Evolutionary conservation across 179 eudicot genomes (phyloP), one percentile per base, ranked within the genome.

Genomic region (Spergularia azorica): DNA sequence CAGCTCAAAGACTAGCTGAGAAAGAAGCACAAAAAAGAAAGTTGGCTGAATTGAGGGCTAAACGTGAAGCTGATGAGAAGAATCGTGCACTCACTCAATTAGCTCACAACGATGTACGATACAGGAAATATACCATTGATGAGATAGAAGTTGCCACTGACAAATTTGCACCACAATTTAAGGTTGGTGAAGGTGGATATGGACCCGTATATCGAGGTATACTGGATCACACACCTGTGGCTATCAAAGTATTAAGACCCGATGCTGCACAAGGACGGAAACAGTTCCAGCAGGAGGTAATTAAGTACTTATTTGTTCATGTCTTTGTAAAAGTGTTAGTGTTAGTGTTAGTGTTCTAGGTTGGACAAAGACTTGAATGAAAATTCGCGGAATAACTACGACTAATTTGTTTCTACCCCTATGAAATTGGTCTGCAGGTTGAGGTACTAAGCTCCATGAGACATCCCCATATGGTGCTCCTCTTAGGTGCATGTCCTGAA

Each of bases 271-370:
- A 86, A 84, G 89, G 89, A 61, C 74, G 81, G 76, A 81, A 70
- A 39, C 89, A 86, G 43, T 86, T 86, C 74, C 87, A 86, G 56
- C 89, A 86, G 72, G 89, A 86, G 87, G 88, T 86, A 86, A 26
- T 15, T n/a, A 32, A 3, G 43, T 52, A 48, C 15, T 58, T 62
- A 69, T 15, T n/a, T n/a, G n/a, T n/a, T n/a, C n/a, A n/a, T 26
- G 32, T 26, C 32, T 0, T 2, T 26, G 32, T 26, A 26, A 2
- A 26, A 26, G 32, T 26, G 32, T 26, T 26, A 26, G 32, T 26
- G 32, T 26, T 26, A 26, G 32, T 26, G 32, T 26, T 26, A 26
- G n/a, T n/a, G n/a, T 26, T 0, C 32, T 26, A 17, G 26, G n/a
- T 16, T 65, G 51, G 10, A 15, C 18, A 36, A 50, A 11, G 67